These are phyloP conservation scores for Veloporphyrellus conicus DNA, from an alignment of 1,284 basidiomycete genomes.

Conservation along the genomic window DNA sequence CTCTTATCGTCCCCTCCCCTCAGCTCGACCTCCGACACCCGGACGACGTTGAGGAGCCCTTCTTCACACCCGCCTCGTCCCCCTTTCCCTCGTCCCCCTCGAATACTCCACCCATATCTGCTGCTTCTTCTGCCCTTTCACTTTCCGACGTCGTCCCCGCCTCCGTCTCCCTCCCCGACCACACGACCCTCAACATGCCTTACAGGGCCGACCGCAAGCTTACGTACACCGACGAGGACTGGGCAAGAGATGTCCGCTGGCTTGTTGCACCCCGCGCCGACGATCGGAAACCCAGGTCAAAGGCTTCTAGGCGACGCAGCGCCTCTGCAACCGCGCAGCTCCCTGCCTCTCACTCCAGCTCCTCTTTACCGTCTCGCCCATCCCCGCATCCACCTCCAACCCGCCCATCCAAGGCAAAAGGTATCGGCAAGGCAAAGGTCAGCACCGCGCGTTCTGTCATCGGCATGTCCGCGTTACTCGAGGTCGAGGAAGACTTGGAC, in stretches of 20 bases:
- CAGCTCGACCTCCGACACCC: conserved; percentile 21
- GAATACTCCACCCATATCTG: conserved; percentile 24
- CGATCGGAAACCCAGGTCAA: conserved; percentile 20
- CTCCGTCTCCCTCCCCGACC: conserved; percentile 23
- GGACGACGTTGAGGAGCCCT: conserved; percentile 27
- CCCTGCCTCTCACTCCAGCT: conserved; percentile 18
- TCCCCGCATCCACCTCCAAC: conserved; percentile 11
- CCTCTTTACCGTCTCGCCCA: conserved; percentile 17
- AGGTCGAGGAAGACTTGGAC: conserved; percentile 50
- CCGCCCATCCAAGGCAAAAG: conserved; percentile 26
- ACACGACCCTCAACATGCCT: conserved; percentile 15
- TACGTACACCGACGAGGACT: conserved; percentile 50
- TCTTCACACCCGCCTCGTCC: conserved; percentile 32
- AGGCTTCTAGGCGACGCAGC: conserved; percentile 21
- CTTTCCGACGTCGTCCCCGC: conserved; percentile 19
- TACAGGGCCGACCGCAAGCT: conserved; percentile 20
- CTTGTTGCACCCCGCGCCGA: conserved; percentile 42
- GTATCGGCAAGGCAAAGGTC: conserved; percentile 26
- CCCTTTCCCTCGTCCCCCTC: conserved; percentile 22
- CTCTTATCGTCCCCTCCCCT: conserved; percentile 7
- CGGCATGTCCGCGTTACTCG: conserved; percentile 53
- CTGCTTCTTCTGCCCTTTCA: conserved; percentile 27
- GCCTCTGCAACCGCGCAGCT: conserved; percentile 14
- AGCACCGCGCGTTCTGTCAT: conserved; percentile 44
- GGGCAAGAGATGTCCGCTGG: conserved; percentile 64